These are phyloP conservation scores for Yamadazyma siamensis DNA, from an alignment of 1,139 yeast genomes.

Conservation along the genomic window DNA sequence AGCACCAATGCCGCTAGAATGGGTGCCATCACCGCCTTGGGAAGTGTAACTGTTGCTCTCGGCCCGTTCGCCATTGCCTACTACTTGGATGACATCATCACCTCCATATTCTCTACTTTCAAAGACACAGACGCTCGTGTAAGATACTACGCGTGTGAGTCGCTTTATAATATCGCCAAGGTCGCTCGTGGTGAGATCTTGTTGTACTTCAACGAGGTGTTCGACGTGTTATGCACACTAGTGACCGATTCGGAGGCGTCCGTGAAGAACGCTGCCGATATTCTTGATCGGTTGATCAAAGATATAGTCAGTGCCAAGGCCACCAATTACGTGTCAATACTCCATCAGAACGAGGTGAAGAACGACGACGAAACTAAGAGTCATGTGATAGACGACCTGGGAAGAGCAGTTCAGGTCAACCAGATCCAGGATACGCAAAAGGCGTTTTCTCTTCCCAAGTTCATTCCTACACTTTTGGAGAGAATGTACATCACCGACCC, in stretches of 20 bases:
- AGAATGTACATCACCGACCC: slow-evolving; percentile 92
- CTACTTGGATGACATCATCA: slow-evolving; percentile 81
- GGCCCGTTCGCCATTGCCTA: slow-evolving; percentile 50
- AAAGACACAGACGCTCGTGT: slow-evolving; percentile 97
- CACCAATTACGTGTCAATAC: slow-evolving; percentile 81
- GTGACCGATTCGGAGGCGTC: slow-evolving; percentile 91
- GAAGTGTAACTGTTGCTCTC: slow-evolving; percentile 48
- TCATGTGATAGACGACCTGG: slow-evolving; percentile 48
- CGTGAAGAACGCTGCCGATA: slow-evolving; percentile 94
- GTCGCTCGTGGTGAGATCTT: slow-evolving; percentile 95
- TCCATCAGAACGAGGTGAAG: slow-evolving; percentile 45
- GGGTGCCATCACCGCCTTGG: slow-evolving; percentile 52
- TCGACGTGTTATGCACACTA: slow-evolving; percentile 85
- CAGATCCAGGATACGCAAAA: slow-evolving; percentile 60
- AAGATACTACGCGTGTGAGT: slow-evolving; percentile 95
- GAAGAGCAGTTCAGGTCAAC: slow-evolving; percentile 57
- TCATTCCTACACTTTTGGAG: slow-evolving; percentile 86
- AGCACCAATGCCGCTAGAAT: slow-evolving; percentile 45
- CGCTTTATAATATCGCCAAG: slow-evolving; percentile 92
- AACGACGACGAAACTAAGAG: slow-evolving; percentile 27
- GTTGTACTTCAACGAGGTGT: slow-evolving; percentile 87
- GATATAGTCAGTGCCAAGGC: slow-evolving; percentile 97
- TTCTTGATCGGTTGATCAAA: slow-evolving; percentile 83
- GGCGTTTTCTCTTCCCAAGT: slow-evolving; percentile 83
- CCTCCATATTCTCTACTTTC: slow-evolving; percentile 92